Conservation (phyloP, 1,284 basidiomycete genomes). For the Sporisorium exsertum region DNA sequence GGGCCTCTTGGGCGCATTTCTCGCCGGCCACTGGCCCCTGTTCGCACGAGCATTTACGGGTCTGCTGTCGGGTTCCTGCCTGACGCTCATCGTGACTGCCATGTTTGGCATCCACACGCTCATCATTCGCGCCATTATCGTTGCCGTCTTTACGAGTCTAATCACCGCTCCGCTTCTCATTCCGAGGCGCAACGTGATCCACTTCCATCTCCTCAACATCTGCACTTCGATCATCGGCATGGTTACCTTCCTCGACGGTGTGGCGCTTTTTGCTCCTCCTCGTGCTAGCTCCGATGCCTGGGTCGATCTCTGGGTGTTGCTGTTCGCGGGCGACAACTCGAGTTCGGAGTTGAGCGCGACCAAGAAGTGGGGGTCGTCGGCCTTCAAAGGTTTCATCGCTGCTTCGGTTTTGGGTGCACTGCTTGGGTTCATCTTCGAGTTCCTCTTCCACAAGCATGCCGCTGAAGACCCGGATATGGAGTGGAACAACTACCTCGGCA, state of each 20-base stretch:
- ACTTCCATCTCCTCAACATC: slow-evolving; percentile 56
- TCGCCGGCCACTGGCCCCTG: slow-evolving; percentile 50
- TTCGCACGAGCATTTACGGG: slow-evolving; percentile 43
- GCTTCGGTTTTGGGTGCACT: slow-evolving; percentile 50
- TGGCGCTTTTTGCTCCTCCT: slow-evolving; percentile 56
- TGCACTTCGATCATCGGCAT: slow-evolving; percentile 58
- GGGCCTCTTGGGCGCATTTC: slow-evolving; percentile 49
- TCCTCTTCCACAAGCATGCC: slow-evolving; percentile 52
- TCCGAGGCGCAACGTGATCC: slow-evolving; percentile 32
- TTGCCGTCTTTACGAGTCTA: slow-evolving; percentile 47
- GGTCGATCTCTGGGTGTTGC: slow-evolving; percentile 60
- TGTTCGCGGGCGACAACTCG: slow-evolving; percentile 48
- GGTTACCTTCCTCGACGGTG: slow-evolving; percentile 57
- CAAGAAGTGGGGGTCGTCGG: slow-evolving; percentile 53
- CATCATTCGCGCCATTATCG: slow-evolving; percentile 51
- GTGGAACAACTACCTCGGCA: slow-evolving; percentile 63
- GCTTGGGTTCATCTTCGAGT: slow-evolving; percentile 55
- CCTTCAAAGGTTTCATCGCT: slow-evolving; percentile 64
- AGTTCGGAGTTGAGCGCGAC: slow-evolving; percentile 27
- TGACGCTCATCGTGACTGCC: slow-evolving; percentile 57
- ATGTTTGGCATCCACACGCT: slow-evolving; percentile 62
- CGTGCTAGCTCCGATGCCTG: slow-evolving; percentile 44
- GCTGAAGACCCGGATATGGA: slow-evolving; percentile 56
- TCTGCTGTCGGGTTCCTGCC: slow-evolving; percentile 42
- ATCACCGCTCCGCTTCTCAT: slow-evolving; percentile 56